Conservation (phyloP, 306 rosid species). For the Acacia melanoxylon region DNA sequence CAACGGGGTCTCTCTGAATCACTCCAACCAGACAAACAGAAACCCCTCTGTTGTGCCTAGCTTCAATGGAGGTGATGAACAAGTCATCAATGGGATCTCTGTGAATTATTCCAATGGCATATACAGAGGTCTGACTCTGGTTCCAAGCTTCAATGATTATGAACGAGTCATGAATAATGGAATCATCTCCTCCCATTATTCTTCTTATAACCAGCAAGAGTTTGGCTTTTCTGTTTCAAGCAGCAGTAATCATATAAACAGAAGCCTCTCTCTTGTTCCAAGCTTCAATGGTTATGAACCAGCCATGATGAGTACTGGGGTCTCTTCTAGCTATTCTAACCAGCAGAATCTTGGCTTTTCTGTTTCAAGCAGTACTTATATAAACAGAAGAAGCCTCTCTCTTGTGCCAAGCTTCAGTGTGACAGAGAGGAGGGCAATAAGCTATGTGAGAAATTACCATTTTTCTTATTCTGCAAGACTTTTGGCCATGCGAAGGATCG, state of each 20-base stretch:
- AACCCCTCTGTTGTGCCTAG: neutral
- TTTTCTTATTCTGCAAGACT: neutral
- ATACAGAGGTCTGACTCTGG: neutral
- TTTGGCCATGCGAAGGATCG: neutral
- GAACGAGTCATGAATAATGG: neutral
- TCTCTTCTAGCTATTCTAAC: neutral
- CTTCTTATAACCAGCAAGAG: neutral
- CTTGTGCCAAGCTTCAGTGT: neutral
- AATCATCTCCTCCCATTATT: neutral
- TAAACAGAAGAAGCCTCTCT: neutral
- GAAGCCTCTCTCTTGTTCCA: neutral
- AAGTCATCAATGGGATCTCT: neutral
- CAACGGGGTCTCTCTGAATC: neutral
- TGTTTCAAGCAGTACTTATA: neutral
- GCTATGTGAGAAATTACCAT: neutral
- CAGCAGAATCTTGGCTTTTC: neutral
- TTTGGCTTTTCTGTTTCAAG: neutral
- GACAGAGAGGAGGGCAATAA: neutral
- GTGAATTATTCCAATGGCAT: neutral
- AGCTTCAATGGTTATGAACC: neutral
- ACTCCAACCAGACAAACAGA: neutral
- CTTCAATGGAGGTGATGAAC: neutral
- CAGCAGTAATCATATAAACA: neutral
- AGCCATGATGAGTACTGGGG: neutral
- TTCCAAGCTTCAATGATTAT: neutral